Evolutionary conservation across 1,284 basidiomycete genomes (phyloP), one percentile per base, ranked within the genome.

Genomic region (Rhodotorula sp.): DNA sequence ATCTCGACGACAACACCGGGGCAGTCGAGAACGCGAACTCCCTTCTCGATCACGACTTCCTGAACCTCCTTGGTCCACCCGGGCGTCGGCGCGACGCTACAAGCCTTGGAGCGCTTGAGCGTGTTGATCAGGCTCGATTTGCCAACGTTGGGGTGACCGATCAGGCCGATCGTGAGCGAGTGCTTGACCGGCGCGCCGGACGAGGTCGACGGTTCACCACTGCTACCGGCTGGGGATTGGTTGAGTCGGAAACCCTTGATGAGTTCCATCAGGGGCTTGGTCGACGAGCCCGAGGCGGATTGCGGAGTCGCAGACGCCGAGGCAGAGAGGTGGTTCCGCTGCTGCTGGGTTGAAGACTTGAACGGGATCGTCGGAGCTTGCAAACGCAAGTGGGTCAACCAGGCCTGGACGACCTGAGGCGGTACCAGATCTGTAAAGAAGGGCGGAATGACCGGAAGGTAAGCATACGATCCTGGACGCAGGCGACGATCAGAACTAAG

Each of bases 101-200:
- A 95, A 26, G 91, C 93, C 81, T 93, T 91, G 67, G 87, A 88
- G 56, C 95, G 84, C 82, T 96, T 95, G 65, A 99, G 83, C 63
- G 91, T 92, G 81, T 99, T 99, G 83, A 99, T 97, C 68, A 99
- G 80, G 76, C 89, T 92, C 69, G 91, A 94, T 83, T 99, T 99
- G 17, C 95, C 95, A 66, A 98, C 95, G 81, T 99, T 99, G 6
- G 95, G 95, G 79, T 95, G 95, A 2, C 95, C 95, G 45, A 98
- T 92, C 30, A 98, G 90, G 24, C 95, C 95, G 65, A 98, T 88
- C 0, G 93, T 95, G 59, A 95, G 85, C 67, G 73, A 76, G 18
- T 66, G 63, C 64, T 71, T 72, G 67, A 70, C 69, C 14, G 60
- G 24, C 29, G 51, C 37, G 18, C 42, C 42, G 53, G 53, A 29